Conservation (phyloP, 2,329 filamentous ascomycete species). For the Venturia carpophila region DNA sequence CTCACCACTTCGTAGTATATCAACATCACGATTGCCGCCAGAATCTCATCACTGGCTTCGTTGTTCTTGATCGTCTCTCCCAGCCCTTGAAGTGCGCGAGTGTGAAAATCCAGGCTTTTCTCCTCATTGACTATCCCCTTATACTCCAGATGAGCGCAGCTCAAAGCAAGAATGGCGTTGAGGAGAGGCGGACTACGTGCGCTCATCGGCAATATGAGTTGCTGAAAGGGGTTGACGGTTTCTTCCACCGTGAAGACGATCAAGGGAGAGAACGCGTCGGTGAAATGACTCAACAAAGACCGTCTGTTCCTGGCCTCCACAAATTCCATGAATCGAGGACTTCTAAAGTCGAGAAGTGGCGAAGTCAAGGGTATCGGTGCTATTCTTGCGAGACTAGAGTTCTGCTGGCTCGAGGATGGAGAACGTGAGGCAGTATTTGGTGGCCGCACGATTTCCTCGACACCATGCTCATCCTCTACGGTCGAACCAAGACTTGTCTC, state of each 20-base stretch:
- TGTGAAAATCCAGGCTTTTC: slow-evolving; percentile 9
- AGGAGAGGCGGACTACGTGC: slow-evolving; percentile 2
- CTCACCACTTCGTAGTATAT: slow-evolving; percentile 15
- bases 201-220: slow-evolving; percentile 6
- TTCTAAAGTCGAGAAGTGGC: slow-evolving; percentile 1
- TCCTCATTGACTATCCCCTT: slow-evolving; percentile 1
- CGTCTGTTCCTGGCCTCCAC: background rate
- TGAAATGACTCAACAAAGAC: slow-evolving; percentile 9
- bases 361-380: slow-evolving; percentile 3
- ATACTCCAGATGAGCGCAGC: slow-evolving; percentile 7
- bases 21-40: slow-evolving; percentile 12
- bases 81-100: slow-evolving; percentile 2
- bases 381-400: slow-evolving; percentile 2
- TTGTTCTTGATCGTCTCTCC: background rate
- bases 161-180: slow-evolving; percentile 10
- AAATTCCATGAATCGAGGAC: slow-evolving; percentile 7
- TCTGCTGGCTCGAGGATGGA: background rate
- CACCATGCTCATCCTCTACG: slow-evolving; percentile 2
- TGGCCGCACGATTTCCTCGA: slow-evolving; percentile 3
- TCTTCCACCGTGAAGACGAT: slow-evolving; percentile 8
- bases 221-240: slow-evolving; percentile 5
- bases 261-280: background rate
- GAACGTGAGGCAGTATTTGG: background rate
- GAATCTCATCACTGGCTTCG: slow-evolving; percentile 1
- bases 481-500: background rate